phyloP scores from a whole-genome alignment of 2,329 filamentous ascomycete genomes.

The Keithomyces neogunnii region DNA sequence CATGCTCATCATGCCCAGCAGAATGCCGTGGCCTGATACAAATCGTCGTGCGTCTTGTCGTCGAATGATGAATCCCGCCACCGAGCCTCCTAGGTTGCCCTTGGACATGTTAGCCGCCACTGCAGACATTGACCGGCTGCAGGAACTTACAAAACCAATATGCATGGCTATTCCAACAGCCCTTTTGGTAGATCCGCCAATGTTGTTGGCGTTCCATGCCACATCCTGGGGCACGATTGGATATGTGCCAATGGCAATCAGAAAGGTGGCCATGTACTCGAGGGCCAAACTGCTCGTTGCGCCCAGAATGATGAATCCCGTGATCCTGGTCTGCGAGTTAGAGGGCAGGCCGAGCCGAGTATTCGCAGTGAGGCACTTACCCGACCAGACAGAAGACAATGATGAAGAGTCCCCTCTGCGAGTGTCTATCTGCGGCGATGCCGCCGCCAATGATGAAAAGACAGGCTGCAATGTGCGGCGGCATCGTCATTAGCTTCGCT shows the following conservation, averaged over 20 bases:
- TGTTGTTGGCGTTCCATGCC: conserved; percentile 53
- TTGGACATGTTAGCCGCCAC: conserved; percentile 13
- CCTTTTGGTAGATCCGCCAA: conserved; percentile 45
- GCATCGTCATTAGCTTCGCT: conserved; percentile 30
- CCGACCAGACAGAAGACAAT: conserved; percentile 26
- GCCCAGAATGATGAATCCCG: conserved; percentile 24
- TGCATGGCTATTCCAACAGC: conserved; percentile 49
- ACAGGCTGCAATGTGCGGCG: conserved; percentile 28
- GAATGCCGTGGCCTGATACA: conserved; percentile 50
- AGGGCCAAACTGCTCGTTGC: conserved; percentile 25
- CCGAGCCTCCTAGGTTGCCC: conserved; percentile 28
- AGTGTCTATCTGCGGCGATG: conserved; percentile 31
- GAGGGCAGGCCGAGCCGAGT: background rate
- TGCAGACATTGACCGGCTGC: background rate
- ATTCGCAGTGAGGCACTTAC: conserved; percentile 9
- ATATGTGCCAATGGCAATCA: conserved; percentile 33
- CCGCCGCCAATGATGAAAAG: conserved; percentile 29
- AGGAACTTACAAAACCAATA: conserved; percentile 31
- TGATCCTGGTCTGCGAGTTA: conserved; percentile 14
- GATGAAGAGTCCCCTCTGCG: conserved; percentile 29
- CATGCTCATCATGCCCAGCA: conserved; percentile 46
- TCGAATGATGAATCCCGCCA: conserved; percentile 26
- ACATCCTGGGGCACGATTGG: conserved; percentile 47
- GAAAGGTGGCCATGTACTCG: conserved; percentile 40
- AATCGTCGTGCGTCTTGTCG: conserved; percentile 42